A percentile compares a stretch with the other conserved stretches of the same genome.
These are phyloP conservation scores for Apostasia ramifera DNA, from an alignment of 106 monocot species.

Conservation along the genomic window DNA sequence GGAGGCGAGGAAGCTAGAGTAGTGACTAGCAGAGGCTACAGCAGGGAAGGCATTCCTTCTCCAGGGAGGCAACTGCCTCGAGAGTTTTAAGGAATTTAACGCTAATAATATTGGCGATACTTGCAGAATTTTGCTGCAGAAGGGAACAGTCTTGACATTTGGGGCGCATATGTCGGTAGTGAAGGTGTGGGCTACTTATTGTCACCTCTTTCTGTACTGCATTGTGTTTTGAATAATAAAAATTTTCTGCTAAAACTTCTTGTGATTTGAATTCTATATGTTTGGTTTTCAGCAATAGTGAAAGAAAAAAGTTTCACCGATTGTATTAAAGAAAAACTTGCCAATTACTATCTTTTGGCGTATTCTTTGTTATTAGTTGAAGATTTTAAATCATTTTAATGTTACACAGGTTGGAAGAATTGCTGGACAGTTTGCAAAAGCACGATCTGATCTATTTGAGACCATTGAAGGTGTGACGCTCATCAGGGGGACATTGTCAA, in stretches of 20 bases:
- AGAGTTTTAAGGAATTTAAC: slow-evolving; percentile 82
- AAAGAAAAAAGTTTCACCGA: too few species aligned
- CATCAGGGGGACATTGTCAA: slow-evolving; percentile 20
- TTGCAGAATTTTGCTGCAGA: slow-evolving; percentile 18
- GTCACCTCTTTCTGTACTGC: not conserved
- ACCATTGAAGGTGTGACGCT: slow-evolving; percentile 14
- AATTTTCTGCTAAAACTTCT: not conserved
- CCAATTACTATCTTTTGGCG: not conserved
- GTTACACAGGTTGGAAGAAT: slow-evolving; percentile 13
- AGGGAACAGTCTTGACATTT: slow-evolving; percentile 11
- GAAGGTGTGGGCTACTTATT: not conserved
- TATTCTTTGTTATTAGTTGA: not conserved
- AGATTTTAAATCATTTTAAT: not conserved
- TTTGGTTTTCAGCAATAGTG: not conserved
- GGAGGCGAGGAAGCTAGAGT: slow-evolving; percentile 71
- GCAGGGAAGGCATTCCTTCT: slow-evolving; percentile 59
- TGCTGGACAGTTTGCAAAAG: slow-evolving; percentile 24
- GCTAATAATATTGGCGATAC: slow-evolving; percentile 71
- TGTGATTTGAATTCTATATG: not conserved
- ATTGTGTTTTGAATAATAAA: too few species aligned
- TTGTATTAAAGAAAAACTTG: not conserved
- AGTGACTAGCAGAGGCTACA: slow-evolving; percentile 57
- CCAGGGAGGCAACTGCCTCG: slow-evolving; percentile 80
- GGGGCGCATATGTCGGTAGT: slow-evolving; percentile 15
- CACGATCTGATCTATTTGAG: slow-evolving; percentile 16